Base-by-base conservation (phyloP, 2,329 filamentous ascomycete genomes). In the Cytospora leucostoma region DNA sequence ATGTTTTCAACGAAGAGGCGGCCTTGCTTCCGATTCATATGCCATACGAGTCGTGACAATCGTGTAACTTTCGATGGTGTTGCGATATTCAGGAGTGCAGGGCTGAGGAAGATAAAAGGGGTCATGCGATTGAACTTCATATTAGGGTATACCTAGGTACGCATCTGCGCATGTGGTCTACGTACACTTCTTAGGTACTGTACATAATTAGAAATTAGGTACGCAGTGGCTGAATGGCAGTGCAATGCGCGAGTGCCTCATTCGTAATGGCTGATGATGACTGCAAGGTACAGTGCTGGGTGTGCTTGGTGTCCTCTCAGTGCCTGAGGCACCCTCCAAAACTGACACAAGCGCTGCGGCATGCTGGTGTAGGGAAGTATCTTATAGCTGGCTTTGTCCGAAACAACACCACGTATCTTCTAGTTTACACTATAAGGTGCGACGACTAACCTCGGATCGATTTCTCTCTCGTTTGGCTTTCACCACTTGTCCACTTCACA, bases 71-170 rank as follows among this genome's bases (percentile, higher is more conserved):
- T 27, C 27, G 27, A n/a, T 27, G 27, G 27, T 21, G 44, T 47
- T 47, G 44, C n/a, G 44, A 47, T 47, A 21, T 47, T 47, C 44
- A 47, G 44, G 44, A 47, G 44, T 47, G 44, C 44, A 47, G 44
- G 3, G 44, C 44, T 19, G n/a, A 47, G 44, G n/a, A n/a, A 12
- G 12, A 47, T 47, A 47, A 47, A 47, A 47, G 44, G 44, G 44
- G 38, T 7, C 44, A 47, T n/a, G n/a, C 44, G 15, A 44, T 1
- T 21, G 17, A 19, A 47, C 8, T n/a, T 47, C n/a, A 27, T 27
- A 27, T 27, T 4, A 27, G 27, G 27, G 27, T 27, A 27, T 27
- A n/a, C n/a, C n/a, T n/a, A n/a, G n/a, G n/a, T n/a, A 27, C 27
- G 27, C 44, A 47, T n/a, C 21, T 8, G 44, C 44, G 19, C n/a